Conservation (phyloP, 2,329 filamentous ascomycete genomes). For the Colletotrichum sp. region DNA sequence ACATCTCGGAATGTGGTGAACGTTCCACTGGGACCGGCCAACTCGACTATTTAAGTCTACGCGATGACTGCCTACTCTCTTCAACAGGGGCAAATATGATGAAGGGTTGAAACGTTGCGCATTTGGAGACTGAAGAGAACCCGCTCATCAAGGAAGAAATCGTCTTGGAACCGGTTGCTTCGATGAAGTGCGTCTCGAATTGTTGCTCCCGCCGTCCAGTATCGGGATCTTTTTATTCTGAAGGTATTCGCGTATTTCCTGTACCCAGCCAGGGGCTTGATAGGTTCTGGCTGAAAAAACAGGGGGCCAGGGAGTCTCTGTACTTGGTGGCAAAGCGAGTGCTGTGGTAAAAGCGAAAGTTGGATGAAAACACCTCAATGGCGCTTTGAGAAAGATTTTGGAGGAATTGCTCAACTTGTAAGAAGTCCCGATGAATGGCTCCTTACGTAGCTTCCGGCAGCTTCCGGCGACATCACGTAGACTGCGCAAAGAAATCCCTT, state of each 20-base stretch:
- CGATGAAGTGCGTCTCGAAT: fast-evolving
- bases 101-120: too few species aligned
- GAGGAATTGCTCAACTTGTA: background rate
- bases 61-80: background rate
- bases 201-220: fast-evolving
- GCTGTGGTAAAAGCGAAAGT: fast-evolving
- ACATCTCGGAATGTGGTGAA: too few species aligned
- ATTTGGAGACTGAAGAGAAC: background rate
- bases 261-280: too few species aligned
- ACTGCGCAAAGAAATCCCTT: background rate
- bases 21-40: too few species aligned
- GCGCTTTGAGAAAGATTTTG: background rate
- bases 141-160: background rate
- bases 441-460: background rate
- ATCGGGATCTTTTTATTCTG: background rate
- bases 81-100: background rate
- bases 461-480: background rate
- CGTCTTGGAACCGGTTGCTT: background rate
- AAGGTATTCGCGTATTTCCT: background rate
- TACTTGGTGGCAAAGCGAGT: fast-evolving
- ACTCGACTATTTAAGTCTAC: background rate
- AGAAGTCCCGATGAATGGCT: fast-evolving
- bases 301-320: background rate
- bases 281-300: too few species aligned
- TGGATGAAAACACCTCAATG: too few species aligned